Conservation (phyloP, 805 yeast species). For the Pichia rugopelliculosa region DNA sequence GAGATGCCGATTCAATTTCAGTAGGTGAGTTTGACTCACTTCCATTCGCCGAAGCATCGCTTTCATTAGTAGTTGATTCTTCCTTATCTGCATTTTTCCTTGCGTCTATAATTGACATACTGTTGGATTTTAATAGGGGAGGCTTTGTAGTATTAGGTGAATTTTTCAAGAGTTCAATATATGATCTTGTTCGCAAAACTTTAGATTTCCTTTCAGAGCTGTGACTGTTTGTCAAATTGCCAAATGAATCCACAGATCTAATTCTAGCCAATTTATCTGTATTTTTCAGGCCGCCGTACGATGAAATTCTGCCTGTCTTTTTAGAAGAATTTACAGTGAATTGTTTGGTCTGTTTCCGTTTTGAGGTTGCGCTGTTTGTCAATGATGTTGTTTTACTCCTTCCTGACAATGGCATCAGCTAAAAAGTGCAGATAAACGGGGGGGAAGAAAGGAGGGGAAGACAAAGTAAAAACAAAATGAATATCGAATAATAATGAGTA, state of each 20-base stretch:
- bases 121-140: not conserved
- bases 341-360: constrained; percentile 25
- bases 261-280: constrained; percentile 28
- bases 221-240: not conserved
- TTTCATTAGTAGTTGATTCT: not conserved
- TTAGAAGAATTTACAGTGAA: constrained; percentile 28
- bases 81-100: not conserved
- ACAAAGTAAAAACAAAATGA: not conserved
- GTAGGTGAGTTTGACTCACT: not conserved
- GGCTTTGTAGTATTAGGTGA: not conserved
- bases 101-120: not conserved
- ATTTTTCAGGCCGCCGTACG: constrained; percentile 26
- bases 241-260: constrained; percentile 8
- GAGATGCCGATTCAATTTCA: not conserved
- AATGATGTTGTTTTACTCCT: not conserved
- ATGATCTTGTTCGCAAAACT: not conserved
- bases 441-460: too few relatives aligned
- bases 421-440: not conserved
- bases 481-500: not conserved
- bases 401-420: not conserved
- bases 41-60: not conserved
- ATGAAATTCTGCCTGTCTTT: constrained; percentile 24
- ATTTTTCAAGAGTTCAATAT: not conserved
- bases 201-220: not conserved
- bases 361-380: not conserved